Evolutionary conservation across 768 basidiomycete species (phyloP).

Genomic region (Cystobasidium tubakii): DNA sequence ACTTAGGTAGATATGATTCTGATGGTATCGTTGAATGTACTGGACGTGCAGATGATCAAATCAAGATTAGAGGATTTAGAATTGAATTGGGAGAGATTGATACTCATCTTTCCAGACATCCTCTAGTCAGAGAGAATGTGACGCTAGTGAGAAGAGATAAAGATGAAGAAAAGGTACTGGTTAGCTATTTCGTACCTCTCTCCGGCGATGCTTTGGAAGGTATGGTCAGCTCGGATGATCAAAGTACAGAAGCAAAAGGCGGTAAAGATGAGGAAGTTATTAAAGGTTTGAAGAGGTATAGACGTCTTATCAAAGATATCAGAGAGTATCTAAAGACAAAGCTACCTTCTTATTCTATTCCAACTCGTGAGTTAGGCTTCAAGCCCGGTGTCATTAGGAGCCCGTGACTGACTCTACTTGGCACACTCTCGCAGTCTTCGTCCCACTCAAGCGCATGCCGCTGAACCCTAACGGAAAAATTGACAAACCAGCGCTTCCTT

Average conservation of each 20-base stretch:
- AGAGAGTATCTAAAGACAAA: slow-evolving; percentile 95
- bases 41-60: slow-evolving; percentile 94
- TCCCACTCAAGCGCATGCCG: slow-evolving; percentile 90
- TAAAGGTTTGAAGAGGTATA: slow-evolving; percentile 74
- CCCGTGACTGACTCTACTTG: neutral
- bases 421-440: slow-evolving; percentile 62
- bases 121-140: slow-evolving; percentile 92
- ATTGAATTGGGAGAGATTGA: slow-evolving; percentile 98
- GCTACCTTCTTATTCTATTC: slow-evolving; percentile 87
- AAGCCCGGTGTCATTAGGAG: neutral
- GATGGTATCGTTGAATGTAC: slow-evolving; percentile 92
- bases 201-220: slow-evolving; percentile 62
- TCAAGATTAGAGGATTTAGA: slow-evolving; percentile 98
- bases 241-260: slow-evolving; percentile 50
- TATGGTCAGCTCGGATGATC: slow-evolving; percentile 54
- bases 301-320: slow-evolving; percentile 83
- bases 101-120: slow-evolving; percentile 86
- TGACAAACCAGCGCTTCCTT: slow-evolving; percentile 95
- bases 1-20: slow-evolving; percentile 87
- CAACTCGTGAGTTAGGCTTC: slow-evolving; percentile 62
- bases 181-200: slow-evolving; percentile 92
- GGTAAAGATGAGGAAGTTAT: slow-evolving; percentile 60
- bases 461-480: slow-evolving; percentile 98
- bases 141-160: slow-evolving; percentile 94
- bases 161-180: slow-evolving; percentile 97